Evolutionary conservation across 1,284 basidiomycete genomes (phyloP).

Genomic region (Leccinum subatratum): DNA sequence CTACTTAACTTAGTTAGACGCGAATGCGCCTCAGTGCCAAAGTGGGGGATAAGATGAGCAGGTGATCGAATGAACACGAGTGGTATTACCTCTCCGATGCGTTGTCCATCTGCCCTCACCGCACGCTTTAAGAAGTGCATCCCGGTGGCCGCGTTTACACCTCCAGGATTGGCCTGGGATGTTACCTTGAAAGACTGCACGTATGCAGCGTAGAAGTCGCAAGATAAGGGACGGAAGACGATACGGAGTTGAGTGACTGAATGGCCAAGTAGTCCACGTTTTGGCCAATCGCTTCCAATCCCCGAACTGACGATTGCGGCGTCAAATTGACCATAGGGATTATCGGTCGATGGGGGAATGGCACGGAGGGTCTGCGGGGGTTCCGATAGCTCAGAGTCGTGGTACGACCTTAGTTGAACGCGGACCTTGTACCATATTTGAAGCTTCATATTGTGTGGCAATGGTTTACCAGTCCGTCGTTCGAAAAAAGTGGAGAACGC

Average conservation of each 20-base stretch:
- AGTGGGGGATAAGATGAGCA: constrained; percentile 3
- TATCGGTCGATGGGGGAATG: background rate
- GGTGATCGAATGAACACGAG: background rate
- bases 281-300: background rate
- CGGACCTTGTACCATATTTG: constrained; percentile 10
- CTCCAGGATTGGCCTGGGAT: background rate
- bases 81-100: background rate
- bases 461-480: background rate
- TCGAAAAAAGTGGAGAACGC: constrained; percentile 1
- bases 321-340: background rate
- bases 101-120: background rate
- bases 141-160: background rate
- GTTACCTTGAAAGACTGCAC: background rate
- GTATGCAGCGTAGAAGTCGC: background rate
- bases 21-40: background rate
- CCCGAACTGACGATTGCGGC: background rate
- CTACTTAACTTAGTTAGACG: constrained; percentile 2
- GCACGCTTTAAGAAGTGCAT: background rate
- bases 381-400: background rate
- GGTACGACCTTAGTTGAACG: constrained; percentile 5
- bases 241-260: background rate
- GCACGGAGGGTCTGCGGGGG: constrained; percentile 2
- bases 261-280: background rate
- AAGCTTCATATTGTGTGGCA: background rate
- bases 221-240: background rate